Evolutionary conservation across 345 rosid genomes (phyloP).

Genomic region (Camelina sativa): DNA sequence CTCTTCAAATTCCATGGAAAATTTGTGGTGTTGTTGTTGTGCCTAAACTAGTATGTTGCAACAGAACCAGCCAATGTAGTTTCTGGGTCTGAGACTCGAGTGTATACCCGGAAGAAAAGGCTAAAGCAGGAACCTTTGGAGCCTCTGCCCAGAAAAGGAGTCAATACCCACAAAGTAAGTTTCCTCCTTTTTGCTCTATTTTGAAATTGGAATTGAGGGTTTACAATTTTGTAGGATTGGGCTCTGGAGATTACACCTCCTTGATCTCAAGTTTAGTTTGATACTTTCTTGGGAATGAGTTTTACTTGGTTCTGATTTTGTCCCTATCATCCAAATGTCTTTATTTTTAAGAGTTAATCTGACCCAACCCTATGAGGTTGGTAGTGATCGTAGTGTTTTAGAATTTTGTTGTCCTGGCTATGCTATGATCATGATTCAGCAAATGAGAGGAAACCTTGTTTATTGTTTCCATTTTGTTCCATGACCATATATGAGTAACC

Average conservation of each 20-base stretch:
- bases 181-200: conserved; percentile 7
- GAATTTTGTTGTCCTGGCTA: not conserved
- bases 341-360: not conserved
- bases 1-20: too few species aligned
- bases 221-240: not conserved
- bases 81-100: too few species aligned
- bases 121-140: conserved; percentile 4
- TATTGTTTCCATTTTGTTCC: conserved; percentile 6
- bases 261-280: conserved; percentile 10
- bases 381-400: not conserved
- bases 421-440: conserved; percentile 1
- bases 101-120: too few species aligned
- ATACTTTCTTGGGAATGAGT: not conserved
- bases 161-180: conserved; percentile 14
- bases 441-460: conserved; percentile 14
- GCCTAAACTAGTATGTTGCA: too few species aligned
- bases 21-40: too few species aligned
- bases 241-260: conserved; percentile 11
- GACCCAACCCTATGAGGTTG: not conserved
- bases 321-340: not conserved
- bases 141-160: conserved; percentile 39
- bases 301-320: not conserved
- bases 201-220: not conserved
- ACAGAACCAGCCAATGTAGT: too few species aligned
- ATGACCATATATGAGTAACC: not conserved